Evolutionary conservation across 2,329 filamentous ascomycete species (phyloP).

Genomic region (Corynespora cassiicola): DNA sequence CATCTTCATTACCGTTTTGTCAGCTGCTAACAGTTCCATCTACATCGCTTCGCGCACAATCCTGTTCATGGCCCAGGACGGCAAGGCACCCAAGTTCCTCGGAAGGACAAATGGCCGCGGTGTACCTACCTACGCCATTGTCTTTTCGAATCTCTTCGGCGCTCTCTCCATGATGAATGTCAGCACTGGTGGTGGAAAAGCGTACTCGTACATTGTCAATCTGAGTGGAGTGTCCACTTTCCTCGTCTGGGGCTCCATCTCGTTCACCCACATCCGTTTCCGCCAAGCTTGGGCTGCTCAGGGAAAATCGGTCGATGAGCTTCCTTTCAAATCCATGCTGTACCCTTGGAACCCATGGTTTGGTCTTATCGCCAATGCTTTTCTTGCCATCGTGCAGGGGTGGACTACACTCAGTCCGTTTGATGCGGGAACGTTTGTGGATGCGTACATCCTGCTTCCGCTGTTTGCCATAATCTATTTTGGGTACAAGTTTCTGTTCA

Average conservation of each 20-base stretch:
- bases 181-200: conserved; percentile 68
- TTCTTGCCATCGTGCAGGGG: conserved; percentile 60
- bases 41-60: conserved; percentile 79
- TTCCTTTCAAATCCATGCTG: conserved; percentile 55
- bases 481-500: conserved; percentile 54
- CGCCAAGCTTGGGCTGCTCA: conserved; percentile 63
- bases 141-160: conserved; percentile 74
- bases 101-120: conserved; percentile 72
- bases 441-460: conserved; percentile 61
- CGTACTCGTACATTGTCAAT: conserved; percentile 74
- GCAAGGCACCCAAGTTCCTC: conserved; percentile 73
- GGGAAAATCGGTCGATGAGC: conserved; percentile 43
- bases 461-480: conserved; percentile 56
- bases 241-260: conserved; percentile 74
- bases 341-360: conserved; percentile 61
- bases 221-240: conserved; percentile 74
- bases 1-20: conserved; percentile 69
- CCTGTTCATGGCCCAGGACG: conserved; percentile 76
- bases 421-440: conserved; percentile 57
- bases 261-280: conserved; percentile 75
- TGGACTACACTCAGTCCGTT: conserved; percentile 62
- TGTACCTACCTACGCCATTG: conserved; percentile 64
- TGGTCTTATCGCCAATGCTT: conserved; percentile 55
- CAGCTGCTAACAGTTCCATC: conserved; percentile 69
- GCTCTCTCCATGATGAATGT: conserved; percentile 78